Evolutionary conservation across 2,329 filamentous ascomycete genomes (phyloP), one percentile per base, ranked within the genome.

Genomic region (Rhynchosporium graminicola): DNA sequence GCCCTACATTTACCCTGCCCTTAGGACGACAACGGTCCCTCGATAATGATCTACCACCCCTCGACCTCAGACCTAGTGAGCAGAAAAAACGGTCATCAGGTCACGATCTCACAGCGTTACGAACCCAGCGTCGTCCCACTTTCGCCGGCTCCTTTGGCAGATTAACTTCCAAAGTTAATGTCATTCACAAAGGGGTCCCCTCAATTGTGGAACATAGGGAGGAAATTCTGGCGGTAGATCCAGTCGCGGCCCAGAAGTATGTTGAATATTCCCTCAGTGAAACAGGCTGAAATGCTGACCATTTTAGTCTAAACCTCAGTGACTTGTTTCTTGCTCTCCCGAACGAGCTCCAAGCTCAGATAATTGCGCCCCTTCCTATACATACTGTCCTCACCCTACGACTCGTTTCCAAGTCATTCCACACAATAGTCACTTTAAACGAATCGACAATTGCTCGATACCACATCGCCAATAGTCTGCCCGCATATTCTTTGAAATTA

Each of bases 261-360:
- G 65, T 64, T 51, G 15, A n/a, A 10, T 28, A 29, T 28, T 55
- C 4, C 31, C 43, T 12, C 1, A 56, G 26, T 31, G 28, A 15
- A n/a, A 1, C 3, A 38, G 12, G 26, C 12, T 12, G 36, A 36
- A n/a, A 9, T 57, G 61, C 66, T 70, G 59, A 70, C 48, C 13
- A 26, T n/a, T 48, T 8, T 59, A 71, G 67, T 61, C 63, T 79
- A 4, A 78, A 82, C 1, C 80, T 87, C 48, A 81, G 84, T 62
- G 79, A 83, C 57, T 77, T 85, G n/a, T 87, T 88, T 65, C 75
- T 82, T 28, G 76, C 76, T 36, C 75, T 88, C 5, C 86, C 86
- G 2, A 84, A 80, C 63, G 86, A 88, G 73, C 74, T 88, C 51
- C 85, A 87, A 72, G 80, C 86, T 29, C 83, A 87, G 69, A 82